A percentile compares a stretch with the other conserved stretches of the same genome.
These are phyloP conservation scores for Teunomyces kruisii DNA, from an alignment of 805 yeast species.

Conservation along the genomic window DNA sequence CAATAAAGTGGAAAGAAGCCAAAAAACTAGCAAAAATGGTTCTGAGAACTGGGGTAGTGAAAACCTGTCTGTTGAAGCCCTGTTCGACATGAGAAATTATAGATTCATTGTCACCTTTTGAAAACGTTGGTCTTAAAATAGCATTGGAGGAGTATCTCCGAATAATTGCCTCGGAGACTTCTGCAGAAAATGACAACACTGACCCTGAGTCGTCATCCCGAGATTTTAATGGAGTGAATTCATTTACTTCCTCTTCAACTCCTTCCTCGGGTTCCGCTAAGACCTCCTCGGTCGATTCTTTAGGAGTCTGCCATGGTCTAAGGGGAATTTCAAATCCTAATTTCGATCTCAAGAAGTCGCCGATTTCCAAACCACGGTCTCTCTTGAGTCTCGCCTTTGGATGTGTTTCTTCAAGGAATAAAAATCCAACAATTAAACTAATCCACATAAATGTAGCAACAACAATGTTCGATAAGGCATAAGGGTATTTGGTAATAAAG, in stretches of 20 bases:
- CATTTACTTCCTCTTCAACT: not conserved
- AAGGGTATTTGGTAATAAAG: conserved; percentile 43
- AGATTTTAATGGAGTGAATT: not conserved
- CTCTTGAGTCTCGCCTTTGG: conserved; percentile 33
- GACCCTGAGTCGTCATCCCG: not conserved
- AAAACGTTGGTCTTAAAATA: conserved; percentile 13
- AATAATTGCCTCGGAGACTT: conserved; percentile 10
- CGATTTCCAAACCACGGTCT: conserved; percentile 47
- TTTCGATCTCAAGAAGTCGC: conserved; percentile 29
- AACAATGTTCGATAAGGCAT: conserved; percentile 53
- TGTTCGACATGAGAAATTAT: conserved; percentile 10
- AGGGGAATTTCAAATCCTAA: not conserved
- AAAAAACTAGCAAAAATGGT: conserved; percentile 38
- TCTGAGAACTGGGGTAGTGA: conserved; percentile 30
- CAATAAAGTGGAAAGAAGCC: conserved; percentile 47
- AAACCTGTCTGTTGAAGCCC: conserved; percentile 20
- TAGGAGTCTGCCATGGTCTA: not conserved
- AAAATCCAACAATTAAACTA: conserved; percentile 38
- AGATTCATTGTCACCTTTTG: conserved; percentile 1
- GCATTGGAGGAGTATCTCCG: conserved; percentile 17
- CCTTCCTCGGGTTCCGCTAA: not conserved
- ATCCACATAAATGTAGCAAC: conserved; percentile 37
- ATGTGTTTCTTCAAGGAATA: conserved; percentile 57
- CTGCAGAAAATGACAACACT: not conserved
- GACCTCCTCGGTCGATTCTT: not conserved